Base-by-base conservation (phyloP, 139 green algal genomes). In the Auxenochlorella pyrenoidosa region DNA sequence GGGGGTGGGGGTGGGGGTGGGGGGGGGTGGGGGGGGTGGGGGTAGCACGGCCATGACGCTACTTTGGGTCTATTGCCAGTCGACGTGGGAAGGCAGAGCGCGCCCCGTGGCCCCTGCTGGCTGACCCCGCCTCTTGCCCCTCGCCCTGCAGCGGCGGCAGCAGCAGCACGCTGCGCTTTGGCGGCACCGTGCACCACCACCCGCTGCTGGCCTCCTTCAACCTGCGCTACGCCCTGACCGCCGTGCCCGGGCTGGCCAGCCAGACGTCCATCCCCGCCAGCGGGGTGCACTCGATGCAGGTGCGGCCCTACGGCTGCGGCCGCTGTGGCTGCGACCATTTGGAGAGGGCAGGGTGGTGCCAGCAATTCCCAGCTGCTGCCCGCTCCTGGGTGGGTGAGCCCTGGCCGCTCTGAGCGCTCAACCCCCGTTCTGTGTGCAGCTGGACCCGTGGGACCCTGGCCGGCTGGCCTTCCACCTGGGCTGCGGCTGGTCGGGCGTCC, bases 381-480 rank as follows among this genome's bases (percentile, higher is more conserved):
- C 59, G 59, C 13, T 68, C 47, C 47, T 58, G n/a, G n/a, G n/a
- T n/a, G n/a, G n/a, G n/a, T n/a, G n/a, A n/a, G n/a, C n/a, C n/a
- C n/a, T n/a, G n/a, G n/a, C n/a, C n/a, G n/a, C n/a, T n/a, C n/a
- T n/a, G n/a, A n/a, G n/a, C n/a, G n/a, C n/a, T n/a, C n/a, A n/a
- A n/a, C n/a, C n/a, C n/a, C n/a, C n/a, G n/a, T n/a, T n/a, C n/a
- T n/a, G n/a, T 5, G 5, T 43, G 44, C 77, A 83, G 68, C 51
- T 76, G 40, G 83, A 91, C 41, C 88, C 88, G 24, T 34, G 63
- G 59, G 66, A 86, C 43, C 30, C 71, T 2, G 38, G 83, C 26
- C 77, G 88, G 28, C 63, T 89, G 24, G 88, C 71, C 5, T 92
- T 90, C 75, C 89, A 92, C 75, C 70, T 92, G 54, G 79, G 66